Base-by-base conservation (phyloP, 2,329 filamentous ascomycete species). In the Grosmannia penicillata region DNA sequence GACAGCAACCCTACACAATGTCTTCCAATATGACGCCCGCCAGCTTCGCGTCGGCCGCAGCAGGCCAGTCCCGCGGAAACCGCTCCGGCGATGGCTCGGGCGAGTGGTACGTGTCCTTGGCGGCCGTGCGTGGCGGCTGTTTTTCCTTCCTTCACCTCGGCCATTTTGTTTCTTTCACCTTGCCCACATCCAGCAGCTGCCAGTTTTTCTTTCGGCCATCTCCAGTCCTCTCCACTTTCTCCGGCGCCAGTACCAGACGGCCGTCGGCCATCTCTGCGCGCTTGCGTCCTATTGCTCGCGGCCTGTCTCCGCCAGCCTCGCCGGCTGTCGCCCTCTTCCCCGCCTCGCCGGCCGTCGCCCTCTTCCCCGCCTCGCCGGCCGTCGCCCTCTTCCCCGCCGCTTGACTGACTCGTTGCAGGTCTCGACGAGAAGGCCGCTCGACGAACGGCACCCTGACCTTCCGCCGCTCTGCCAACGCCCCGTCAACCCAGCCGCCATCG, bases 1-100 rank as follows among this genome's bases (percentile, higher is more conserved):
- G 19, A 24, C 15, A 17, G 6, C 14, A 21, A 17, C 37, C 40
- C 48, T 47, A 49, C 54, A 49, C 49, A 49, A 58, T 85, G 80
- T 73, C 79, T 64, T 75, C 77, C 57, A 78, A 81, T 64, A 72
- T 85, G 59, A 38, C 36, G 22, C 77, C 80, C 52, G 84, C 82
- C 51, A 86, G 79, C 68, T 87, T 87, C 63, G 82, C 82, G 57
- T 85, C 82, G 55, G 82, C 82, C 52, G 82, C 82, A 50, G 81
- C 82, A 56, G 81, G 81, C 59, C 80, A 83, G 59, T 77, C 70
- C 51, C 72, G 68, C 56, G 73, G 72, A 58, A 57, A 64, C 51
- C 69, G 68, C 62, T 61, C 59, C 61, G 72, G 67, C 10, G 46
- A 46, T 33, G 36, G 33, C 22, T 25, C 25, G 18, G 37, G 41